Percentiles rank a stretch among this genome's conserved stretches.
These are phyloP conservation scores for Kandelia obovata DNA, from an alignment of 345 rosid species.

Conservation along the genomic window DNA sequence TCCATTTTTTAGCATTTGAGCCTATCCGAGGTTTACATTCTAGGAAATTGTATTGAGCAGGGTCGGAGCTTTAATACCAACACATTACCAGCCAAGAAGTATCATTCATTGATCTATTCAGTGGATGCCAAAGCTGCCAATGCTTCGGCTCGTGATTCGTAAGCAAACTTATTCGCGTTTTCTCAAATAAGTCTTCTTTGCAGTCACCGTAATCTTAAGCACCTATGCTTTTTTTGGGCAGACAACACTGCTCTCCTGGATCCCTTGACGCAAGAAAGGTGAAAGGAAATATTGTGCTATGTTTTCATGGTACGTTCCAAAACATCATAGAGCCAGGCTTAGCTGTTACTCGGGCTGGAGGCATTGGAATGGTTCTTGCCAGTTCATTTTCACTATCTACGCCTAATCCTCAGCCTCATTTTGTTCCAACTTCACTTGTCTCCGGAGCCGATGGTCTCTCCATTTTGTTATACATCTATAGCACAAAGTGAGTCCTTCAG, in stretches of 20 bases:
- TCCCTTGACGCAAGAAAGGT: constrained; percentile 14
- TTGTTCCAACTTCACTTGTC: constrained; percentile 14
- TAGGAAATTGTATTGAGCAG: not conserved
- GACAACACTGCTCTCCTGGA: not conserved
- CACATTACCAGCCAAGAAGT: not conserved
- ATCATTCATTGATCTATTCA: constrained; percentile 14
- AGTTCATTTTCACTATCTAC: not conserved
- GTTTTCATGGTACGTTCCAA: not conserved
- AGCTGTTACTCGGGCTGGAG: constrained; percentile 18
- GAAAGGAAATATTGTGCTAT: constrained; percentile 17
- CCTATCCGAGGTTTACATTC: not conserved
- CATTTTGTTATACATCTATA: constrained; percentile 15
- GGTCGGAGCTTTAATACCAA: constrained; percentile 16
- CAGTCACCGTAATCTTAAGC: not conserved
- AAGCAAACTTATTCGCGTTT: not conserved
- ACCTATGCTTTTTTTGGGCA: not conserved
- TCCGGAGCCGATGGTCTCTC: constrained; percentile 15
- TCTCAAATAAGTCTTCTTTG: not conserved
- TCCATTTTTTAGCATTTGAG: not conserved
- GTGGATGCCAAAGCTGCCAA: constrained; percentile 18
- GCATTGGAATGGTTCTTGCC: constrained; percentile 20
- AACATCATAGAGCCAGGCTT: constrained; percentile 3
- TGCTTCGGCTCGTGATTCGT: constrained; percentile 7
- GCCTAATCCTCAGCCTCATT: not conserved
- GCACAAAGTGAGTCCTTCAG: constrained; percentile 5